A percentile compares a stretch with the other conserved stretches of the same genome.
phyloP scores from a whole-genome alignment of 2,329 filamentous ascomycete genomes.

The Neurospora crassa region DNA sequence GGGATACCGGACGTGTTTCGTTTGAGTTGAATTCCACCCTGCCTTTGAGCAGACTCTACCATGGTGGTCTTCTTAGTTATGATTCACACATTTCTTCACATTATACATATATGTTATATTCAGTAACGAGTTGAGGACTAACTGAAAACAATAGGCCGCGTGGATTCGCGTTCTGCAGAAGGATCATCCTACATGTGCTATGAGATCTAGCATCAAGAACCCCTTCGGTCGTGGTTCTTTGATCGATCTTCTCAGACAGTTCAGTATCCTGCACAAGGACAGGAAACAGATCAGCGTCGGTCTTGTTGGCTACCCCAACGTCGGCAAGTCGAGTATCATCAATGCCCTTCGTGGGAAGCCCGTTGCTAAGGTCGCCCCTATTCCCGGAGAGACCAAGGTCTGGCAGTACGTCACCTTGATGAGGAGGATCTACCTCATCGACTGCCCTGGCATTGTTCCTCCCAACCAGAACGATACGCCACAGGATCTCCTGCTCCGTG shows the following conservation, averaged over 20 bases:
- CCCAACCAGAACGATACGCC: slow-evolving; percentile 77
- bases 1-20: slow-evolving; percentile 69
- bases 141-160: slow-evolving; percentile 54
- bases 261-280: slow-evolving; percentile 78
- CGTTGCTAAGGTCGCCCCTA: slow-evolving; percentile 86
- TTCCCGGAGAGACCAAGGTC: slow-evolving; percentile 85
- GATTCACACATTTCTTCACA: slow-evolving; percentile 60
- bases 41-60: slow-evolving; percentile 37
- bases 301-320: slow-evolving; percentile 70
- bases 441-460: slow-evolving; percentile 93
- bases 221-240: slow-evolving; percentile 93
- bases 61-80: slow-evolving; percentile 97
- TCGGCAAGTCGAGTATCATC: slow-evolving; percentile 93
- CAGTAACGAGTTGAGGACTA: slow-evolving; percentile 16
- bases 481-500: slow-evolving; percentile 79
- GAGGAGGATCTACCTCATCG: slow-evolving; percentile 85
- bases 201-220: slow-evolving; percentile 91
- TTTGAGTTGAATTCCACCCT: slow-evolving; percentile 95
- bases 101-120: slow-evolving; percentile 19
- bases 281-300: slow-evolving; percentile 93
- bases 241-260: slow-evolving; percentile 86
- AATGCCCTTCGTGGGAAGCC: slow-evolving; percentile 93
- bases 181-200: slow-evolving; percentile 87
- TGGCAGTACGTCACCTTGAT: slow-evolving; percentile 96
- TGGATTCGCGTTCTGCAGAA: slow-evolving; percentile 88